These are phyloP conservation scores for Penicillium sp. DNA, from an alignment of 2,329 filamentous ascomycete genomes.

Conservation along the genomic window DNA sequence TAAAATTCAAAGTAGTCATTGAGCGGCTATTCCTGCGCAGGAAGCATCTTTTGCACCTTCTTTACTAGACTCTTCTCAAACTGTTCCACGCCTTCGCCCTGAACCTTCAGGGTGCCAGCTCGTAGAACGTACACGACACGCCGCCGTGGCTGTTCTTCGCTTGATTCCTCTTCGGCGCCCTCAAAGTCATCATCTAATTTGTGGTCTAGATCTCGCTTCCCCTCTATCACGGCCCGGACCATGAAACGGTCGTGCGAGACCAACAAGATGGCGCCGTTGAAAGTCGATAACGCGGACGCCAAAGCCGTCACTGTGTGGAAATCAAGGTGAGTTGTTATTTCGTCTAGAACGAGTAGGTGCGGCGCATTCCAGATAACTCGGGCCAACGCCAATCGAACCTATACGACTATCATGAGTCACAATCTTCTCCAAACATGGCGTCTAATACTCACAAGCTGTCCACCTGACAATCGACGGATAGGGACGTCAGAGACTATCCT, in stretches of 20 bases:
- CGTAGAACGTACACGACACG: conserved; percentile 66
- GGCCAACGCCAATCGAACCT: conserved; percentile 67
- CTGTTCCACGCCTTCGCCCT: conserved; percentile 66
- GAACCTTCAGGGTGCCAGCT: conserved; percentile 58
- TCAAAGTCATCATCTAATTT: conserved; percentile 51
- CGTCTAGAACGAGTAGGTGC: conserved; percentile 77
- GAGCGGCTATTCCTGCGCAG: conserved; percentile 8
- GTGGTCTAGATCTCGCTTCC: conserved; percentile 51
- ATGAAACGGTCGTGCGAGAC: conserved; percentile 86
- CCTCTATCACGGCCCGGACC: conserved; percentile 73
- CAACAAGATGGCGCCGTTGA: conserved; percentile 75
- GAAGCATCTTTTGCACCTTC: conserved; percentile 56
- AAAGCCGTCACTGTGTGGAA: conserved; percentile 78
- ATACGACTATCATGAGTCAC: conserved; percentile 1
- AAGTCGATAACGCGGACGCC: conserved; percentile 67
- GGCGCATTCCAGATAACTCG: conserved; percentile 70
- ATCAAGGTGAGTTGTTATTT: conserved; percentile 84
- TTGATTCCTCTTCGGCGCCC: conserved; percentile 53
- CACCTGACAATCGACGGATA: conserved; percentile 74
- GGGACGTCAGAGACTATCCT: conserved; percentile 75
- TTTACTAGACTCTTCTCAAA: conserved; percentile 70
- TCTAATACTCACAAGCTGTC: conserved; percentile 67
- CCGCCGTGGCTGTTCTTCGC: conserved; percentile 48
- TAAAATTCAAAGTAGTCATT: neutral
- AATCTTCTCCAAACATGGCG: neutral